These are phyloP conservation scores for Phaseolus coccineus DNA, from an alignment of 331 rosid genomes.

Conservation along the genomic window DNA sequence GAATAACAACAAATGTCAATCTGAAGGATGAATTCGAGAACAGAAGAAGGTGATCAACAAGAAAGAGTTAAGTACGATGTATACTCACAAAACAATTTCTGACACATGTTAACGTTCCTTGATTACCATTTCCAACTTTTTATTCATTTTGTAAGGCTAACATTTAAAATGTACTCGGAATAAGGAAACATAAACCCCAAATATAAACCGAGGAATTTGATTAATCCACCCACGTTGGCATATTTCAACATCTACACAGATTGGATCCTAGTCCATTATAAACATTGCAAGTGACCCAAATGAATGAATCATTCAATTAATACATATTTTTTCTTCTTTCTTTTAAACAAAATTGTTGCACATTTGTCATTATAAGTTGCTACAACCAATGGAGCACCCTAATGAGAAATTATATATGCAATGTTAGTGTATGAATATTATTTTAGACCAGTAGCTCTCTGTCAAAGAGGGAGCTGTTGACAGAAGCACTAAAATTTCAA, in stretches of 20 bases:
- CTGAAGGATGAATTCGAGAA: slow-evolving; percentile 31
- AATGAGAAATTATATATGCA: slow-evolving; percentile 2
- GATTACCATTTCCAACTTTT: slow-evolving; percentile 17
- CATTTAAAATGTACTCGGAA: slow-evolving; percentile 19
- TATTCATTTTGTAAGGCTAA: slow-evolving; percentile 8
- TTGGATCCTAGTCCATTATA: slow-evolving; percentile 31
- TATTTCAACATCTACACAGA: slow-evolving; percentile 21
- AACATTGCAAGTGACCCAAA: slow-evolving; percentile 24
- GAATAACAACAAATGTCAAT: not conserved
- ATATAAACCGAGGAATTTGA: not conserved
- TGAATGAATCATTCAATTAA: not conserved
- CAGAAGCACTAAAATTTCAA: slow-evolving; percentile 15
- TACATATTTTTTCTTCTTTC: not conserved
- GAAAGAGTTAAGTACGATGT: not conserved
- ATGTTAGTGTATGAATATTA: not conserved
- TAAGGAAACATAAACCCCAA: not conserved
- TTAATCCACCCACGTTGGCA: not conserved
- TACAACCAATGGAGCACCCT: slow-evolving; percentile 19
- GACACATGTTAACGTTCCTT: slow-evolving; percentile 13
- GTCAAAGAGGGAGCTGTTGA: slow-evolving; percentile 15
- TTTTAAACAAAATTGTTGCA: not conserved
- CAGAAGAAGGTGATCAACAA: slow-evolving; percentile 6
- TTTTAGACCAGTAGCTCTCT: slow-evolving; percentile 7
- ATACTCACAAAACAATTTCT: slow-evolving; percentile 24
- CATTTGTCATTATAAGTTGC: slow-evolving; percentile 33